Conservation (phyloP, 2,329 filamentous ascomycete genomes). For the Xylariaceae sp. region DNA sequence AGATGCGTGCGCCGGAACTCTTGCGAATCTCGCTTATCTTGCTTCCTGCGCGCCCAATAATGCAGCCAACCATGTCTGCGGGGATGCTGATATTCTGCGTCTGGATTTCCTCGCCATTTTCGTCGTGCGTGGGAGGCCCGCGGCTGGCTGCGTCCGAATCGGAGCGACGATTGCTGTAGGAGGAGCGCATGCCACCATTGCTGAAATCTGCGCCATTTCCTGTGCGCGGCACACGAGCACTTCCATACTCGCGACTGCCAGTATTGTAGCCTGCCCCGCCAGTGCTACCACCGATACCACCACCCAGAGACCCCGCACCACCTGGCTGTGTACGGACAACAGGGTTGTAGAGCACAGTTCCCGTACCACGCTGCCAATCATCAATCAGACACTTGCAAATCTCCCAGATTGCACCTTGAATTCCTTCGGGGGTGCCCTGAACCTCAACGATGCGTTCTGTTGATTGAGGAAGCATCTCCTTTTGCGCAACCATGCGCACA, state of each 20-base stretch:
- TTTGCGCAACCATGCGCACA: conserved; percentile 98
- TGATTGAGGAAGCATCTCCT: conserved; percentile 98
- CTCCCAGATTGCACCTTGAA: conserved; percentile 96
- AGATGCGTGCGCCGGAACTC: conserved; percentile 93
- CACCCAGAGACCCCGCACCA: conserved; percentile 40
- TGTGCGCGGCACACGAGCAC: conserved; percentile 81
- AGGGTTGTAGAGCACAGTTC: conserved; percentile 96
- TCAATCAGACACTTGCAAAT: conserved; percentile 98
- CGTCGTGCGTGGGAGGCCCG: conserved; percentile 82
- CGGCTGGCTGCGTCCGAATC: conserved; percentile 77
- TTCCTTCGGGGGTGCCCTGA: conserved; percentile 89
- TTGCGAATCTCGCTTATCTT: conserved; percentile 99
- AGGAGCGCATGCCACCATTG: conserved; percentile 62
- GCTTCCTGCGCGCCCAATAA: conserved; percentile 89
- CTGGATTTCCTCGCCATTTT: conserved; percentile 96
- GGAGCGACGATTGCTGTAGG: conserved; percentile 77
- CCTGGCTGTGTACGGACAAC: conserved; percentile 77
- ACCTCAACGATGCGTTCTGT: conserved; percentile 98
- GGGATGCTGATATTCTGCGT: conserved; percentile 99
- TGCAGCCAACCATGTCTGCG: conserved; percentile 99
- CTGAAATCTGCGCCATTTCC: conserved; percentile 98
- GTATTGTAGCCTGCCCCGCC: conserved; percentile 41
- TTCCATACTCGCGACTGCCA: conserved; percentile 52
- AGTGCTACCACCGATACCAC: conserved; percentile 23
- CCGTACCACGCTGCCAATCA: conserved; percentile 95